phyloP scores from a whole-genome alignment of 1,139 yeast species.

The Waltiozyma sp. region DNA sequence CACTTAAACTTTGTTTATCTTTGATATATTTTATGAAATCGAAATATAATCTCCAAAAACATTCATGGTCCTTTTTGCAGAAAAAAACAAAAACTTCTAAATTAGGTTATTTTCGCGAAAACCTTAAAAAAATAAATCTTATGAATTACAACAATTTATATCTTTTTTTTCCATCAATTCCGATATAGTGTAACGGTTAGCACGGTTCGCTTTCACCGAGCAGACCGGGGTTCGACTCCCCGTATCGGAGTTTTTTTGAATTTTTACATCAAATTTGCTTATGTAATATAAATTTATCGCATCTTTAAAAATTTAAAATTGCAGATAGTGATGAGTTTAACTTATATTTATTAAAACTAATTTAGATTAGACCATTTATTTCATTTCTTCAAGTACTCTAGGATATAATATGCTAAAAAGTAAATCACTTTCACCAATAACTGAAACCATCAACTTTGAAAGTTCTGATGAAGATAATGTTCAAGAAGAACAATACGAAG shows the following conservation, averaged over 20 bases:
- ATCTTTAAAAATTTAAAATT: background rate
- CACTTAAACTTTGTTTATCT: no score
- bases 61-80: no score
- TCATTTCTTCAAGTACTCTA: background rate
- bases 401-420: background rate
- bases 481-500: conserved; percentile 7
- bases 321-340: background rate
- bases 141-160: no score
- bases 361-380: background rate
- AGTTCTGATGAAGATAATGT: background rate
- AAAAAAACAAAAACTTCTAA: no score
- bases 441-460: conserved; percentile 4
- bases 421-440: conserved; percentile 9
- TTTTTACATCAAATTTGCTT: background rate
- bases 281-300: background rate
- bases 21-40: no score
- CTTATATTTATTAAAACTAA: background rate
- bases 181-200: conserved; percentile 77
- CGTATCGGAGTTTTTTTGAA: conserved; percentile 41
- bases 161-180: no score
- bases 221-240: conserved; percentile 80
- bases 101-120: background rate
- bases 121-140: no score
- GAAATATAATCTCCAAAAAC: no score
- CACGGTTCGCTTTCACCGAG: conserved; percentile 80